A percentile compares a stretch with the other conserved stretches of the same genome.
Conservation (phyloP, 2,329 filamentous ascomycete genomes). For the Cylindrodendrum hubeiense region DNA sequence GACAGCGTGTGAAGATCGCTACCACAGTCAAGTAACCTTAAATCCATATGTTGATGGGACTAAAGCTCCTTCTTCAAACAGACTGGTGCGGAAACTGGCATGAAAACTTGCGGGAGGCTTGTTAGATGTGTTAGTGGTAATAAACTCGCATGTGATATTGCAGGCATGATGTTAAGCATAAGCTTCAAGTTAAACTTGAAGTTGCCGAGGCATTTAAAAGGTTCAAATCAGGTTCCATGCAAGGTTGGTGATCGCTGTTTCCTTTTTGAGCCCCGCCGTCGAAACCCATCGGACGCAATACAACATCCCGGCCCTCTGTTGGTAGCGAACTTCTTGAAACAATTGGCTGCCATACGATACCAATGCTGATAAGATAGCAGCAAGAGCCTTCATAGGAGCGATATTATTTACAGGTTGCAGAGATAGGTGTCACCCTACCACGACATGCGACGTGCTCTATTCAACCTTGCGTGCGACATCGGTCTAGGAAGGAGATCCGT, state of each 20-base stretch:
- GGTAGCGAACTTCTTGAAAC: neutral
- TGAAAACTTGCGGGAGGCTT: neutral
- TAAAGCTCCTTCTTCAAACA: neutral
- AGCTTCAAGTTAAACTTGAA: too few species aligned
- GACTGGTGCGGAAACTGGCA: neutral
- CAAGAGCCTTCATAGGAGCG: neutral
- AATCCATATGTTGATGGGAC: slow-evolving; percentile 6
- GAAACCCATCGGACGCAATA: too few species aligned
- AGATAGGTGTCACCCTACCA: slow-evolving; percentile 31
- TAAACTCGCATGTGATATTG: neutral
- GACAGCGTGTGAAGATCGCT: neutral
- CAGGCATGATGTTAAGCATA: neutral
- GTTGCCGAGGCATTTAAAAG: too few species aligned
- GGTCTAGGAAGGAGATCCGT: slow-evolving; percentile 37
- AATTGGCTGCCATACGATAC: neutral
- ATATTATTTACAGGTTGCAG: neutral
- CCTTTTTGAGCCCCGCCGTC: neutral
- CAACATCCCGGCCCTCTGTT: neutral
- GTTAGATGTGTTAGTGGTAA: neutral
- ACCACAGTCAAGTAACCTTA: slow-evolving; percentile 1
- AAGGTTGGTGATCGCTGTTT: neutral
- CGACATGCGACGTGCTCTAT: slow-evolving; percentile 13
- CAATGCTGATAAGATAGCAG: neutral
- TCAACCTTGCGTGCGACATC: slow-evolving; percentile 6
- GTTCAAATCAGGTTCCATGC: neutral